Evolutionary conservation across 352 stramenopile species (phyloP).

Genomic region (Pythium insidiosum): DNA sequence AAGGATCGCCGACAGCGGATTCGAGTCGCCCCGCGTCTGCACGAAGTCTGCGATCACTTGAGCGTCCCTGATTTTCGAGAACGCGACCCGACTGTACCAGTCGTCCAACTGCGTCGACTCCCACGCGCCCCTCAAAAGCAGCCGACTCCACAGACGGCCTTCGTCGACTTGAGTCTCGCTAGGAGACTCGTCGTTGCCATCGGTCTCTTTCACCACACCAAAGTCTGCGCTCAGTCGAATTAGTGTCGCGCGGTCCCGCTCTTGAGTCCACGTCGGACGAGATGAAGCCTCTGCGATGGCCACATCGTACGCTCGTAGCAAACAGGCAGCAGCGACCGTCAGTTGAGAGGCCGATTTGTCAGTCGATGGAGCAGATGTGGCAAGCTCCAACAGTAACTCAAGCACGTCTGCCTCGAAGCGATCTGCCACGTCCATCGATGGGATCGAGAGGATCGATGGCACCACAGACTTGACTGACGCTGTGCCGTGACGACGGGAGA

Average conservation of each 20-base stretch:
- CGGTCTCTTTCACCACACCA: neutral
- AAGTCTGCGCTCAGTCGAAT: conserved; percentile 32
- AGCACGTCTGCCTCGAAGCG: conserved; percentile 17
- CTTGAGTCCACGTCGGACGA: conserved; percentile 21
- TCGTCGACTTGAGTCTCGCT: neutral
- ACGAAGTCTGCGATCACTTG: conserved; percentile 30
- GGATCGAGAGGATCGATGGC: neutral
- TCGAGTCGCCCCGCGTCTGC: conserved; percentile 21
- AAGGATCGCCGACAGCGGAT: conserved; percentile 26
- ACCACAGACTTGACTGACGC: neutral
- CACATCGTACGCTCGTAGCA: conserved; percentile 5
- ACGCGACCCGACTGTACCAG: conserved; percentile 53
- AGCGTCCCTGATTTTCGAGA: conserved; percentile 21
- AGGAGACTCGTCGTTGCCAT: neutral
- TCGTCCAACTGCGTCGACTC: conserved; percentile 28
- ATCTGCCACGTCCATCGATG: neutral
- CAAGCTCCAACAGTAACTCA: conserved; percentile 17
- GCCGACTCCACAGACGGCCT: conserved; percentile 18
- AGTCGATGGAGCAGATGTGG: neutral
- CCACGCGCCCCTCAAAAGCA: conserved; percentile 48
- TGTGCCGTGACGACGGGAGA: too few species aligned
- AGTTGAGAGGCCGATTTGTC: conserved; percentile 15
- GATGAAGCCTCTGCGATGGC: neutral
- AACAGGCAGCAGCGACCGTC: conserved; percentile 11
- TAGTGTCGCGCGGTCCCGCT: conserved; percentile 27